Base-by-base conservation (phyloP, 768 basidiomycete genomes). In the Psilocybe azurescens region DNA sequence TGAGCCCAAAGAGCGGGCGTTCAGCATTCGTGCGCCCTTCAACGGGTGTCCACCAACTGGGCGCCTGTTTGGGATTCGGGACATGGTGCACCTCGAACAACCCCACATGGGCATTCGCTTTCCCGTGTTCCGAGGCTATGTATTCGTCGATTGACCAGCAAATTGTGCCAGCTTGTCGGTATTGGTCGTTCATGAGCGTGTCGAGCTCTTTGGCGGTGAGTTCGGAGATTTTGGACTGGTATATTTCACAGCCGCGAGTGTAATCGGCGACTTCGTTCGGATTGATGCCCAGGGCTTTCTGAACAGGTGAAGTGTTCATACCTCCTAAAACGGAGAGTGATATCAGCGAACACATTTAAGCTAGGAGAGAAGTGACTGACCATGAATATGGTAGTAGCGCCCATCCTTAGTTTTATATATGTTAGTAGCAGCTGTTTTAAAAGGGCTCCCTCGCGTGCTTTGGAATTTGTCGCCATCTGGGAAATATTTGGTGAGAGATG, bases 371-470 rank as follows among this genome's bases (percentile, higher is more conserved):
- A 24, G 18, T 16, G 11, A 39, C 62, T 3, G 18, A 69, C 72
- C 68, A 44, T 73, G 70, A 5, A 71, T 20, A 56, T 73, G 71
- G 38, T 66, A 70, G 46, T 66, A 73, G 18, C 66, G 64, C 9
- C 67, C 71, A 30, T 72, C 71, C 44, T 64, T 69, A 5, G 69
- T 66, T 51, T 61, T 68, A 59, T 73, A 72, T 5, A 72, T 70
- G 54, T 72, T 72, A 1, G 67, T 73, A 28, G 64, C 61, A 1
- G 66, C 69, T 3, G 29, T 13, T 13, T 46, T 58, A 14, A 66
- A 41, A 5, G 28, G 29, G 29, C 46, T 56, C 20, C 54, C 54
- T 53, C 44, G 57, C 10, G 62, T 13, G 3, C 16, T 46, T 1
- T 57, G 55, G 56, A 67, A 63, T 18, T 59, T 53, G 50, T 67